Base-by-base conservation (phyloP, 176 grass and related monocot species). In the Oryza brachyantha region DNA sequence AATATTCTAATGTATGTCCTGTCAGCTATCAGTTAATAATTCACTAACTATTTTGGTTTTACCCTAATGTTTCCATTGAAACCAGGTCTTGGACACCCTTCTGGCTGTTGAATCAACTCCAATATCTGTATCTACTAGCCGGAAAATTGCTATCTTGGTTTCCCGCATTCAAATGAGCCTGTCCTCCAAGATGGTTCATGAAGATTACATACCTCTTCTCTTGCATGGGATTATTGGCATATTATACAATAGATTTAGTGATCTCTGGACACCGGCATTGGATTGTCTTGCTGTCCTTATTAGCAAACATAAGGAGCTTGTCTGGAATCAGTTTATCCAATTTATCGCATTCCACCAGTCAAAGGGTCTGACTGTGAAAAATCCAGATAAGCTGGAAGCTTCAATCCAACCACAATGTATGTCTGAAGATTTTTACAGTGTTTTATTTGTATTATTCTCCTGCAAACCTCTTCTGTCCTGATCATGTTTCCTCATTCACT, bases 161-260 rank as follows among this genome's bases (percentile, higher is more conserved):
- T 92, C 89, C 69, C 86, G 40, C 34, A 80, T 97, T 86, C 87
- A 94, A 79, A 97, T 88, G 76, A 86, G 81, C 73, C 42, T 97
- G 26, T 90, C 87, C 85, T 87, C 89, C 61, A 76, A 86, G 57
- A 84, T 64, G 69, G 86, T 97, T 62, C 72, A 77, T 82, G 83
- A 92, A 32, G 80, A 77, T 13, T 91, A 97, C 31, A 74, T 92
- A 85, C 82, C 86, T 79, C 90, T 92, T 86, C 85, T 97, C 43
- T 88, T 97, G 48, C 84, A 97, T 73, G 95, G 95, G 29, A 79
- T 94, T 76, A 71, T 94, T 74, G 95, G 95, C 66, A 88, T 92
- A 22, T 81, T 97, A 25, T 78, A 92, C 70, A 97, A 94, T 84
- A 89, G 95, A 76, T 94, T 94, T 81, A 88, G 89, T 76, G 82